phyloP scores from a whole-genome alignment of 2,329 filamentous ascomycete genomes.

The Hypoxylon sp. region DNA sequence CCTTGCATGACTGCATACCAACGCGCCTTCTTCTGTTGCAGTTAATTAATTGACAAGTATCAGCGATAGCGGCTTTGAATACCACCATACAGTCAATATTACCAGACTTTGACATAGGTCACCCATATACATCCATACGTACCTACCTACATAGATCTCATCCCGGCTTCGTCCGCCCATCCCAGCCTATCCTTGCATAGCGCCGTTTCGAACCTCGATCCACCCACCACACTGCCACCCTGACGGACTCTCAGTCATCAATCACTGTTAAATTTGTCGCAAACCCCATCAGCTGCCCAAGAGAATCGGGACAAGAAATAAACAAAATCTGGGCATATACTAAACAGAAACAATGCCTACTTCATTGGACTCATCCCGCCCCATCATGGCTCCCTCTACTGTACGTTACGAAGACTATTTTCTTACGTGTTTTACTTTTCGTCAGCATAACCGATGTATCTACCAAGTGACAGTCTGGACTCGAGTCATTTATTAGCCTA shows the following conservation, averaged over 20 bases:
- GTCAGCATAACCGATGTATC: conserved; percentile 13
- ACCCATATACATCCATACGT: conserved; percentile 5
- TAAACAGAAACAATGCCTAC: conserved; percentile 62
- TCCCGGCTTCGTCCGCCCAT: conserved; percentile 38
- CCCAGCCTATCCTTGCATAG: conserved; percentile 42
- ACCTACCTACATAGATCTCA: conserved; percentile 16
- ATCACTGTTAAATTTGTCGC: conserved; percentile 37
- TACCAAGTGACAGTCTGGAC: not conserved
- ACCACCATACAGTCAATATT: conserved; percentile 1
- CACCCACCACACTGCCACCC: conserved; percentile 37
- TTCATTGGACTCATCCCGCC: conserved; percentile 72
- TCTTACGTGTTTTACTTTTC: conserved; percentile 15
- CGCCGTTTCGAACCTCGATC: conserved; percentile 44
- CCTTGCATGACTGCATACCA: conserved; percentile 16
- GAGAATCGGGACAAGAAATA: conserved; percentile 15
- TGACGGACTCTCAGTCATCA: conserved; percentile 32
- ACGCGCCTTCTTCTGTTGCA: conserved; percentile 6
- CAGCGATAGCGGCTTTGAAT: not conserved
- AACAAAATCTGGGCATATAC: conserved; percentile 12
- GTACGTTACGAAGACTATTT: conserved; percentile 61
- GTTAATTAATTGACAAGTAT: conserved; percentile 8
- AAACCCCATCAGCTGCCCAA: conserved; percentile 17
- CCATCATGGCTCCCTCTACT: conserved; percentile 72
- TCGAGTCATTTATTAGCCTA: not conserved
- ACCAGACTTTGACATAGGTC: conserved; percentile 14